These are phyloP conservation scores for Galeopsis tetrahit DNA, from an alignment of 257 asterid species.

Conservation along the genomic window DNA sequence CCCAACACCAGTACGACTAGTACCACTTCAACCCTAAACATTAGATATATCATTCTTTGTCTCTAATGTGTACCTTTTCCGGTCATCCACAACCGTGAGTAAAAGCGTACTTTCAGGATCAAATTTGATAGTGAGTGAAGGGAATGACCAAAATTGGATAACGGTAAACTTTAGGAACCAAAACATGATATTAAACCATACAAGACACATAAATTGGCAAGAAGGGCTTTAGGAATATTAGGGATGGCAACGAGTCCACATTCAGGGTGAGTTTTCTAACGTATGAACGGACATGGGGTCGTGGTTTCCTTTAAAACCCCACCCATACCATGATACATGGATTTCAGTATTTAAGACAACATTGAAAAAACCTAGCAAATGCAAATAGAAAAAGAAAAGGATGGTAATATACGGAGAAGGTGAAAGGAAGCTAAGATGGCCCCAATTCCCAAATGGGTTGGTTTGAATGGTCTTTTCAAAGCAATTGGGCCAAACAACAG, in stretches of 20 bases:
- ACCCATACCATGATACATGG: too few relatives aligned
- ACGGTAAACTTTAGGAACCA: too few relatives aligned
- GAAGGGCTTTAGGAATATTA: background rate
- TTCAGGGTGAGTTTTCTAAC: too few relatives aligned
- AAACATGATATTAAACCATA: too few relatives aligned
- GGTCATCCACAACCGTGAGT: too few relatives aligned
- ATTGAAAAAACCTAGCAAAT: background rate
- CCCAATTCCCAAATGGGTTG: slow-evolving; percentile 34
- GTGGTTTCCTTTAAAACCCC: background rate
- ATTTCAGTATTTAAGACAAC: background rate
- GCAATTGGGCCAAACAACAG: slow-evolving; percentile 46
- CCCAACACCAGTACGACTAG: background rate
- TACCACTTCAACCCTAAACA: too few relatives aligned
- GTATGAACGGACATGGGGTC: background rate
- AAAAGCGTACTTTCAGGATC: too few relatives aligned
- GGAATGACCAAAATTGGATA: too few relatives aligned
- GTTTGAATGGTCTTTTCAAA: slow-evolving; percentile 30
- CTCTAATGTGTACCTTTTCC: too few relatives aligned
- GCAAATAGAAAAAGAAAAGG: background rate
- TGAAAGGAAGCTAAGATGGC: slow-evolving; percentile 26
- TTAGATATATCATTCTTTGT: too few relatives aligned
- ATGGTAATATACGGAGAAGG: slow-evolving; percentile 17
- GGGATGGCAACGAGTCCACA: background rate
- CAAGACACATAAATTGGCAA: background rate
- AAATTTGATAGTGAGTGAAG: too few relatives aligned